phyloP scores from a whole-genome alignment of 345 rosid species.

The Hibiscus mutabilis region DNA sequence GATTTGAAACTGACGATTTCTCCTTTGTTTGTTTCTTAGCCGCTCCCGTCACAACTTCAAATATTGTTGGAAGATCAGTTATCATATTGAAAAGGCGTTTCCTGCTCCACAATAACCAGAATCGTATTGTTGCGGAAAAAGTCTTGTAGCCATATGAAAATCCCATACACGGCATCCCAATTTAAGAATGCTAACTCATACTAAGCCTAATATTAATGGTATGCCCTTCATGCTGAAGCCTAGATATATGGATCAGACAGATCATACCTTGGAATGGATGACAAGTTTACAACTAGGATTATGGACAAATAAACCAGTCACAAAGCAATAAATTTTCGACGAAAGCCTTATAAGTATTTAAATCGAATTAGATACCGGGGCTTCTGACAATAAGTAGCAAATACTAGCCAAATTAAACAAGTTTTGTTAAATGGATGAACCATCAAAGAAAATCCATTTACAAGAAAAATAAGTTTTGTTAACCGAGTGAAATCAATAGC shows the following conservation, averaged over 20 bases:
- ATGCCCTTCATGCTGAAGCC: not conserved
- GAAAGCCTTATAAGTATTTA: not conserved
- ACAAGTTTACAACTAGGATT: not conserved
- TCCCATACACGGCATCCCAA: not conserved
- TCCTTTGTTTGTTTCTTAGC: constrained; percentile 61
- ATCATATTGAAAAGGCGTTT: constrained; percentile 74
- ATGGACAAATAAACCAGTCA: not conserved
- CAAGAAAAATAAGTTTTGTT: not conserved
- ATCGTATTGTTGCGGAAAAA: constrained; percentile 3
- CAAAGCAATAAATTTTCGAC: not conserved
- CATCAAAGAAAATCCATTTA: not conserved
- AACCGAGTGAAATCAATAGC: not conserved
- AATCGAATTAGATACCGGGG: not conserved
- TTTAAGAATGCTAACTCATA: not conserved
- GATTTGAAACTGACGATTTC: constrained; percentile 56
- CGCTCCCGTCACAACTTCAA: constrained; percentile 65
- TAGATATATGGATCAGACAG: not conserved
- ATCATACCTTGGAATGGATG: not conserved
- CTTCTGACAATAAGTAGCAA: not conserved
- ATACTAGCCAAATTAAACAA: not conserved
- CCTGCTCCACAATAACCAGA: constrained; percentile 38
- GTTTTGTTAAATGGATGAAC: not conserved
- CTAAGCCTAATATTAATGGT: not conserved
- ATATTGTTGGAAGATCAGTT: constrained; percentile 78
- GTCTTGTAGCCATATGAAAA: not conserved